Evolutionary conservation across 768 basidiomycete genomes (phyloP), one percentile per base, ranked within the genome.

Genomic region (Coprinopsis sp.): DNA sequence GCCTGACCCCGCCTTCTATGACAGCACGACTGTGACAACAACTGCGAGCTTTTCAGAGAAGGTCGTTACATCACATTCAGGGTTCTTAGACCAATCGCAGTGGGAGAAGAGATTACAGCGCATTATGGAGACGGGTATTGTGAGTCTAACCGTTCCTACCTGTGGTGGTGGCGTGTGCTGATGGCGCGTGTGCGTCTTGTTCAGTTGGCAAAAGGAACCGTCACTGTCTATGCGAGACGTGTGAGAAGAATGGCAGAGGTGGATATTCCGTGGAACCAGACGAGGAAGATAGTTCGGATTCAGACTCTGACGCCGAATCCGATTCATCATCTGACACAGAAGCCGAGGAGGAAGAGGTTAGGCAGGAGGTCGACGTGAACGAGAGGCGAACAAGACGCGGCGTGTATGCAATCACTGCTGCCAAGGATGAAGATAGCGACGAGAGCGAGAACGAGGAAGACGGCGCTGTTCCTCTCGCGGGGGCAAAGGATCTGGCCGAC

Each of bases 91-190:
- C 76, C 82, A 46, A 91, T 92, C 58, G 72, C 75, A 33, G 67
- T 85, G 21, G 90, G 89, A 25, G 89, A 92, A 64, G 90, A 92
- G 64, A 84, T 92, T 37, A 90, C 89, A 24, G 90, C 90, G 33
- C 87, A 90, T 62, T 92, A 92, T 59, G 90, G 91, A 36, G 87
- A 91, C 66, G 86, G 86, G 37, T 92, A 92, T 64, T 92, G 89
- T 92, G 61, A 68, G 87, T 80, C 44, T 38, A 40, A 49, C 30
- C 47, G 39, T 31, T 54, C 38, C 38, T 33, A 51, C 39, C 52
- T 44, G 55, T 56, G 51, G 52, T 52, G 51, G 49, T 33, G 16
- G n/a, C 25, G 2, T 24, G 38, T 11, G 27, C 22, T 37, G 27
- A 25, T 36, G 37, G n/a, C 16, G 52, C 50, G 41, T 53, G 51